These are phyloP conservation scores for Punctularia strigosozonata DNA, from an alignment of 768 basidiomycete species.

Conservation along the genomic window DNA sequence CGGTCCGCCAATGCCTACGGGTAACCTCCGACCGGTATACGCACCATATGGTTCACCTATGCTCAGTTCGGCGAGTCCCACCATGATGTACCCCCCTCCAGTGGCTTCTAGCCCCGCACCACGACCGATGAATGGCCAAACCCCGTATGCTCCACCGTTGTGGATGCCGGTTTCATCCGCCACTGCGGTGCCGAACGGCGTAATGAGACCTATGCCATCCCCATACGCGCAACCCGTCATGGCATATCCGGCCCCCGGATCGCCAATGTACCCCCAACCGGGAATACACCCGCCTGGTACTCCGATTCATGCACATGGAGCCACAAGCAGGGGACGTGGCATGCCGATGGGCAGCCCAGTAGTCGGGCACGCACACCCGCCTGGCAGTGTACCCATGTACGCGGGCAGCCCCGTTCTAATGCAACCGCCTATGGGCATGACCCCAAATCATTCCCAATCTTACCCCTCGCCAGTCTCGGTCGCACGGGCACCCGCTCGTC, in stretches of 20 bases:
- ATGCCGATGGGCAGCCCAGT: slow-evolving; percentile 64
- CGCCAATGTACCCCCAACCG: slow-evolving; percentile 39
- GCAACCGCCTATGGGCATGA: slow-evolving; percentile 27
- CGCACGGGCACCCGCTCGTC: slow-evolving; percentile 23
- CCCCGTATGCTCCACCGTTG: slow-evolving; percentile 48
- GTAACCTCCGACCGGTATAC: slow-evolving; percentile 35
- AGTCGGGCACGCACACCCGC: slow-evolving; percentile 38
- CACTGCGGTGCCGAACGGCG: slow-evolving; percentile 31
- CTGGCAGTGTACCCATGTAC: slow-evolving; percentile 41
- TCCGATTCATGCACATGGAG: slow-evolving; percentile 19
- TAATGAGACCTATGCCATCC: slow-evolving; percentile 47
- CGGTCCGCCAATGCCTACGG: slow-evolving; percentile 21
- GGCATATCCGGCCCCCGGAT: slow-evolving; percentile 47
- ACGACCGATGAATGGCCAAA: slow-evolving; percentile 46
- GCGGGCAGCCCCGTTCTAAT: slow-evolving; percentile 58
- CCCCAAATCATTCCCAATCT: slow-evolving; percentile 25
- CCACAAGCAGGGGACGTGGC: slow-evolving; percentile 24
- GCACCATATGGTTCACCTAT: slow-evolving; percentile 54
- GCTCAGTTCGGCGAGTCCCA: slow-evolving; percentile 58
- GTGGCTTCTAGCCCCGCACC: slow-evolving; percentile 56
- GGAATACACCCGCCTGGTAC: slow-evolving; percentile 28
- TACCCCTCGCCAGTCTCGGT: slow-evolving; percentile 35
- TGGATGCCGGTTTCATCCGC: slow-evolving; percentile 50
- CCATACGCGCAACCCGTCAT: slow-evolving; percentile 58
- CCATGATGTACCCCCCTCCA: slow-evolving; percentile 51